These are phyloP conservation scores for Fraxinus platypoda DNA, from an alignment of 305 asterid genomes.

Conservation along the genomic window DNA sequence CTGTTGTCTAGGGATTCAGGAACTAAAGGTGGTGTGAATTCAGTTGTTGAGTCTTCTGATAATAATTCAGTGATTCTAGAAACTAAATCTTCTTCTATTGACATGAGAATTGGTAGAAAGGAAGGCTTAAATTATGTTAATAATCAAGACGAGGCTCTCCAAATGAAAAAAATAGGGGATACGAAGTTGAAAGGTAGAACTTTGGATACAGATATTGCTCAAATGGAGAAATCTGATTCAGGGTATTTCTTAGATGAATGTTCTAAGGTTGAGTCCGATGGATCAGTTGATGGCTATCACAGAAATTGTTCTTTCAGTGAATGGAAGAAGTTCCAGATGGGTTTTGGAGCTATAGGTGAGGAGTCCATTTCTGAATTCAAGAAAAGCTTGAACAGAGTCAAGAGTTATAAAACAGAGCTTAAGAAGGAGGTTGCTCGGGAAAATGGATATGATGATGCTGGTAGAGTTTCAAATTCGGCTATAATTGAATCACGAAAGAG, in stretches of 20 bases:
- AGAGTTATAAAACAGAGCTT: constrained; percentile 21
- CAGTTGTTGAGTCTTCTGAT: constrained; percentile 80
- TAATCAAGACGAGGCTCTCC: constrained; percentile 29
- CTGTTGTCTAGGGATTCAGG: constrained; percentile 72
- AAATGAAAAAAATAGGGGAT: constrained; percentile 23
- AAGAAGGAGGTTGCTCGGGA: constrained; percentile 22
- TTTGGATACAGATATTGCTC: constrained; percentile 34
- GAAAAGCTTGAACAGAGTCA: constrained; percentile 28
- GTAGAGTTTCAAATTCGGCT: constrained; percentile 24
- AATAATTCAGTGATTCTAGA: constrained; percentile 71
- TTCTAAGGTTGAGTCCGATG: constrained; percentile 64
- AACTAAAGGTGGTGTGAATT: constrained; percentile 46
- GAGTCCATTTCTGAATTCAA: constrained; percentile 30
- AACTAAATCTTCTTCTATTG: constrained; percentile 76
- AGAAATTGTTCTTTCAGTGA: constrained; percentile 26
- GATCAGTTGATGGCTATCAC: constrained; percentile 47
- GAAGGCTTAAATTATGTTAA: constrained; percentile 16
- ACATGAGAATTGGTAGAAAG: constrained; percentile 37
- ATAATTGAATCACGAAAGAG: constrained; percentile 44
- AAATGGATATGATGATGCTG: constrained; percentile 25
- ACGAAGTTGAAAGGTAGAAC: constrained; percentile 34
- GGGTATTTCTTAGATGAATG: constrained; percentile 79
- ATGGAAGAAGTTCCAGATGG: constrained; percentile 20
- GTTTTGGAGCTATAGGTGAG: constrained; percentile 28
- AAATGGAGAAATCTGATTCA: constrained; percentile 70